phyloP scores from a whole-genome alignment of 257 asterid genomes.

The Salvia splendens region DNA sequence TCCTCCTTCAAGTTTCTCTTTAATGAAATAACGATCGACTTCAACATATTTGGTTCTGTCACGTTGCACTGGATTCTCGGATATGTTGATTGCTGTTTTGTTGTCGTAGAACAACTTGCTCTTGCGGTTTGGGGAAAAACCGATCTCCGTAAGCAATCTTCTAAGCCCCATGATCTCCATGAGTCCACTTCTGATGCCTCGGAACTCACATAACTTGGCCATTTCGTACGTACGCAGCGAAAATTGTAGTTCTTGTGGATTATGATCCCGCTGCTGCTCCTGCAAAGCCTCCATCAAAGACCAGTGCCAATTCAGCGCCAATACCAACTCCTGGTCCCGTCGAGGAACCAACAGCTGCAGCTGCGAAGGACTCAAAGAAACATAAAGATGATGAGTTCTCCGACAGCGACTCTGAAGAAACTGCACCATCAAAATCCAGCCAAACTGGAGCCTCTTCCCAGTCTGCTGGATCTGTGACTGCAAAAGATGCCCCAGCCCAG shows the following conservation, averaged over 20 bases:
- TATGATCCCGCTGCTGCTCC: slow-evolving; percentile 50
- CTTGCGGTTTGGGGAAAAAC: too few species aligned
- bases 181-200: too few species aligned
- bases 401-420: slow-evolving; percentile 59
- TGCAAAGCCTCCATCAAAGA: slow-evolving; percentile 47
- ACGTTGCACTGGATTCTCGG: too few species aligned
- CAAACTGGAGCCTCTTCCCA: slow-evolving; percentile 44
- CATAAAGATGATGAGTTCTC: slow-evolving; percentile 69
- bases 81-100: too few species aligned
- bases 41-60: too few species aligned
- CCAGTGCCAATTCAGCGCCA: slow-evolving; percentile 38
- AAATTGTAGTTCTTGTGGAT: slow-evolving; percentile 85
- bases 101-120: too few species aligned
- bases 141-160: too few species aligned
- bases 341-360: slow-evolving; percentile 43
- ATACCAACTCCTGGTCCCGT: slow-evolving; percentile 39
- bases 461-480: slow-evolving; percentile 19
- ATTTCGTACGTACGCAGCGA: slow-evolving; percentile 55
- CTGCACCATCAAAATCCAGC: slow-evolving; percentile 41
- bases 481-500: slow-evolving; percentile 37
- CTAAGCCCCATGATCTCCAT: too few species aligned
- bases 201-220: slow-evolving; percentile 16
- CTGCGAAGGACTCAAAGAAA: slow-evolving; percentile 39
- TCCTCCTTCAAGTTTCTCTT: too few species aligned
- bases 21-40: too few species aligned